Base-by-base conservation (phyloP, 2,329 filamentous ascomycete genomes). In the Grosmannia clavigera region DNA sequence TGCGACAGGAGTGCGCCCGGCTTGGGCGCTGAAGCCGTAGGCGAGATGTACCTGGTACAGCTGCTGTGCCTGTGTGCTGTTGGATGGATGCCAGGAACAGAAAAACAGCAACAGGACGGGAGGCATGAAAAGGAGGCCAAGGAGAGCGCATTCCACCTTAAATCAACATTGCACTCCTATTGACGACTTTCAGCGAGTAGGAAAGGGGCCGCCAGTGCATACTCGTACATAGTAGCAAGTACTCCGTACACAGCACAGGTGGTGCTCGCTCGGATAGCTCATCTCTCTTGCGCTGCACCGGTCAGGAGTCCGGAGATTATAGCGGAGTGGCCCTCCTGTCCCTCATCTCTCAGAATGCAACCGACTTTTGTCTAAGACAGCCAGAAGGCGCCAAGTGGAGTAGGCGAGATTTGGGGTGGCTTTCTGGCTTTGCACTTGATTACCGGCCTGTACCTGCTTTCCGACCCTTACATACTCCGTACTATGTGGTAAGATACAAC, bases 271-370 rank as follows among this genome's bases (percentile, higher is more conserved):
- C 50, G 40, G 55, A 53, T 53, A 29, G 38, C 56, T 59, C 60
- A 65, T 66, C 57, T 64, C 57, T 62, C 52, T 61, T 60, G 60
- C 59, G 56, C 65, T 66, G 65, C 66, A 65, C 29, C 64, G 62
- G 61, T 66, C 65, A 67, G 66, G 66, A 64, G 66, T 60, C 58
- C 66, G 65, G 65, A 67, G 58, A 67, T 67, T 67, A 64, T 65
- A 58, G 63, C 62, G 61, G 61, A 58, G 57, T 52, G 46, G 46
- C 56, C n/a, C 56, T 54, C 46, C 27, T 29, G 29, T 40, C 35
- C 48, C n/a, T 48, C 31, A 51, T 48, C 57, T 54, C 29, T 50
- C 16, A 51, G 58, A 59, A 61, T 63, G 61, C 60, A 55, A 60
- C 58, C 55, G 35, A n/a, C 52, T n/a, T 12, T 11, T 58, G 43